Evolutionary conservation across 345 rosid species (phyloP).

Genomic region (Anacardium occidentale): DNA sequence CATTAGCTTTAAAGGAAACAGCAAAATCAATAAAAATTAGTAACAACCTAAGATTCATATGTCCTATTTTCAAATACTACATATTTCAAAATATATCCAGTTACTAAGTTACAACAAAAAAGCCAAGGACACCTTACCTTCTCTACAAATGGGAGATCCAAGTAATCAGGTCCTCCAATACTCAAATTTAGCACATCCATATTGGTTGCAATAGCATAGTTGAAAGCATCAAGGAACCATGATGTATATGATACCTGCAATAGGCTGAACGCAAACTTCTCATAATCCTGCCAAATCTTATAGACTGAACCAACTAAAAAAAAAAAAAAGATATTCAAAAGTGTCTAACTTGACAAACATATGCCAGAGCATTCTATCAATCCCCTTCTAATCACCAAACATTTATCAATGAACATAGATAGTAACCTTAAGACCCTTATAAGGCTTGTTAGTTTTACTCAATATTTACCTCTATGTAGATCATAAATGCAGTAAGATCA

Average conservation of each 20-base stretch:
- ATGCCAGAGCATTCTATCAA: no score
- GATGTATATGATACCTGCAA: slow-evolving; percentile 99
- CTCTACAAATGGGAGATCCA: slow-evolving; percentile 98
- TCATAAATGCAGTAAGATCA: not conserved
- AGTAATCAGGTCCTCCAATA: slow-evolving; percentile 97
- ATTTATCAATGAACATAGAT: not conserved
- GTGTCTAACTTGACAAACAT: not conserved
- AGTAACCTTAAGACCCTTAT: slow-evolving; percentile 1
- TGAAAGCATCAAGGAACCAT: slow-evolving; percentile 98
- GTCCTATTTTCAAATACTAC: slow-evolving; percentile 3
- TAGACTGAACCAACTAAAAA: slow-evolving; percentile 13
- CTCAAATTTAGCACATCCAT: slow-evolving; percentile 98
- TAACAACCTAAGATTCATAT: not conserved
- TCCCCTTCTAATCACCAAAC: not conserved
- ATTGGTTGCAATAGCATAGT: slow-evolving; percentile 87
- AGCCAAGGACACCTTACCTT: slow-evolving; percentile 51
- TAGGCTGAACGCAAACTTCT: slow-evolving; percentile 81
- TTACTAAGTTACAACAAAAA: slow-evolving; percentile 6
- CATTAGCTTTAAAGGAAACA: not conserved
- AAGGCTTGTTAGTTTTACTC: not conserved
- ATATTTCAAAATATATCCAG: not conserved
- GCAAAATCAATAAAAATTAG: not conserved
- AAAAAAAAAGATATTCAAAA: not conserved
- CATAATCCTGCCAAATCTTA: slow-evolving; percentile 52
- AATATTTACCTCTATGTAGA: not conserved